Conservation (phyloP, 768 basidiomycete genomes). For the Tephrocybe sp. region DNA sequence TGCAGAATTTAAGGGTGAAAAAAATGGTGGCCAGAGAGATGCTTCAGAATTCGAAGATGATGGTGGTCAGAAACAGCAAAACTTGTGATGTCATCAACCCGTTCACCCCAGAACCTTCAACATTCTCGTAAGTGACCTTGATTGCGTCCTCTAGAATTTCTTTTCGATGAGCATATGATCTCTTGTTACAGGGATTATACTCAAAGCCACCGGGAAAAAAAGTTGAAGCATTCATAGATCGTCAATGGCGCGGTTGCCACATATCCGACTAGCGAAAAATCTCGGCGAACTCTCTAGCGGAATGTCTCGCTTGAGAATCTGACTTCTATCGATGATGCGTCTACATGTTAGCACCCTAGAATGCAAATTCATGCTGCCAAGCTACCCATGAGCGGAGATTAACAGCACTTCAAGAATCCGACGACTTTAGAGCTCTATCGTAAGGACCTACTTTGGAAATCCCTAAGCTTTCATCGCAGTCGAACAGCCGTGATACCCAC, state of each 20-base stretch:
- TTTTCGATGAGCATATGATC: too few relatives aligned
- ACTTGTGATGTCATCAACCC: neutral
- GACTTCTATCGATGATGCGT: neutral
- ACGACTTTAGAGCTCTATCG: neutral
- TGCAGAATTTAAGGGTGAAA: slow-evolving; percentile 6
- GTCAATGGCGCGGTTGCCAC: too few relatives aligned
- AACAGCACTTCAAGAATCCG: slow-evolving; percentile 3
- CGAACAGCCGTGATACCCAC: neutral
- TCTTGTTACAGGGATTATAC: too few relatives aligned
- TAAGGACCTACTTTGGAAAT: slow-evolving; percentile 3
- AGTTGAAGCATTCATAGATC: too few relatives aligned
- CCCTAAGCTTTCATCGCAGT: neutral
- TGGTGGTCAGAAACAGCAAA: neutral
- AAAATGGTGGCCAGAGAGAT: neutral
- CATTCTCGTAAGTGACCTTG: too few relatives aligned
- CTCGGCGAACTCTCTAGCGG: too few relatives aligned
- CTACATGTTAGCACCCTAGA: slow-evolving; percentile 8
- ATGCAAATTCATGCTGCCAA: slow-evolving; percentile 4
- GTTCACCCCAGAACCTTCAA: neutral
- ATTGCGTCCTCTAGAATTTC: too few relatives aligned
- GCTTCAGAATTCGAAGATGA: neutral
- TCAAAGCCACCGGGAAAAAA: too few relatives aligned
- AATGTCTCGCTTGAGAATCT: too few relatives aligned
- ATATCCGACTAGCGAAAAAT: too few relatives aligned
- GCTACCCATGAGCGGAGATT: slow-evolving; percentile 12